Base-by-base conservation (phyloP, 345 rosid species). In the Jatropha curcas region DNA sequence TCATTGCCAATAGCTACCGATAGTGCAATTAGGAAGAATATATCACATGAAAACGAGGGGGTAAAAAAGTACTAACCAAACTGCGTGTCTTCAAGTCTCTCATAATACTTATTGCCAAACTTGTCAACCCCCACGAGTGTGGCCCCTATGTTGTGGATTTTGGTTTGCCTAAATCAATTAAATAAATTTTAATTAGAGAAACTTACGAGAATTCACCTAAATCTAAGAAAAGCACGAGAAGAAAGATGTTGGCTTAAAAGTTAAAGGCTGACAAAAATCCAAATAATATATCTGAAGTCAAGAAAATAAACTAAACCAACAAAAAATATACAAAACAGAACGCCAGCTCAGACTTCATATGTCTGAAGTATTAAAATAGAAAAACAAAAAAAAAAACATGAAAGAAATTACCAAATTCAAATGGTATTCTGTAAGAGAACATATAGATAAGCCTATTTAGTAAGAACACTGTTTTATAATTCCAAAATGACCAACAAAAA, bases 81-180 rank as follows among this genome's bases (percentile, higher is more conserved):
- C 61, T 90, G 97, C 43, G 84, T 84, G 62, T 81, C 91, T 59
- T 83, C 88, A 31, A 87, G 89, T 63, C 80, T 95, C 90, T 92
- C 86, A 66, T 89, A 92, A 78, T 92, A 95, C 83, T 95, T 92
- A 75, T 95, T 95, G 63, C 98, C 98, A 31, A 88, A 82, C 76
- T 88, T 95, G 85, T 95, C 99, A 45, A 91, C 87, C 20, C 98
- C 98, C 65, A 91, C 87, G 66, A 91, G 85, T 4, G 85, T 87
- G 50, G 94, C 98, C 70, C 99, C 98, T 53, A 89, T 85, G 73
- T 85, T 88, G 82, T 95, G 99, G 75, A 95, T 81, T 75, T 92
- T 95, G 72, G 99, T 95, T 86, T 95, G 96, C 93, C 99, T 95
- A 65, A 5, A 75, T 76, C 70, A 81, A 66, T 69, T 45, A 72